Evolutionary conservation across 768 basidiomycete genomes (phyloP), one percentile per base, ranked within the genome.

Genomic region (Leccinum disarticulatum): DNA sequence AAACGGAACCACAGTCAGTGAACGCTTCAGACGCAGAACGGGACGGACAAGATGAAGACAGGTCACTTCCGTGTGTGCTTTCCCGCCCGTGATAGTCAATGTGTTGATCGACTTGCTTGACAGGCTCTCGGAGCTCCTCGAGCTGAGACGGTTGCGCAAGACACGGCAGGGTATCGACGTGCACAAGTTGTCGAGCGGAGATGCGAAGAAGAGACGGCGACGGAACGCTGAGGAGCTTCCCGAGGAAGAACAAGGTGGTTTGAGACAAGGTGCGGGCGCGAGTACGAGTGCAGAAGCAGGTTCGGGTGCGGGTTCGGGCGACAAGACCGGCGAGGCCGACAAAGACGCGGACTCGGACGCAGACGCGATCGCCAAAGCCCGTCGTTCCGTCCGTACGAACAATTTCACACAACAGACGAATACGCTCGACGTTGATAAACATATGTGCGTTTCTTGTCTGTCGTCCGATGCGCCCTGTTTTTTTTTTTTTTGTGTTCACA

Each of bases 371-470:
- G 84, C 88, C 3, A 87, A 84, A 58, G 87, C 90, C 10, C 80
- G 91, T 59, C 80, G 86, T 54, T 83, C 87, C 6, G 88, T 95
- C 2, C 80, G 93, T 43, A 78, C 85, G 22, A 96, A 92, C 75
- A 97, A 97, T 76, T 98, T 99, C 70, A 99, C 97, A 0, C 93
- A 95, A 63, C 96, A 98, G 76, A 99, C 96, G 4, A 96, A 97
- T 71, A 85, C 87, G 1, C 81, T 98, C 22, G 96, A 98, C 70
- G 95, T 97, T 27, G 96, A 99, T 77, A 98, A 98, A 70, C 97
- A 98, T 69, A 98, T 98, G 96, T 95, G 58, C 54, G 91, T 27
- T 3, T 1, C 7, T 22, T 25, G 25, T 25, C 25, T 25, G 25
- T 25, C 25, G 7, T 41, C 38, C 9, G 9, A 2, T 25, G 25